phyloP scores from a whole-genome alignment of 2,329 filamentous ascomycete genomes.

The Diaporthe sp. region DNA sequence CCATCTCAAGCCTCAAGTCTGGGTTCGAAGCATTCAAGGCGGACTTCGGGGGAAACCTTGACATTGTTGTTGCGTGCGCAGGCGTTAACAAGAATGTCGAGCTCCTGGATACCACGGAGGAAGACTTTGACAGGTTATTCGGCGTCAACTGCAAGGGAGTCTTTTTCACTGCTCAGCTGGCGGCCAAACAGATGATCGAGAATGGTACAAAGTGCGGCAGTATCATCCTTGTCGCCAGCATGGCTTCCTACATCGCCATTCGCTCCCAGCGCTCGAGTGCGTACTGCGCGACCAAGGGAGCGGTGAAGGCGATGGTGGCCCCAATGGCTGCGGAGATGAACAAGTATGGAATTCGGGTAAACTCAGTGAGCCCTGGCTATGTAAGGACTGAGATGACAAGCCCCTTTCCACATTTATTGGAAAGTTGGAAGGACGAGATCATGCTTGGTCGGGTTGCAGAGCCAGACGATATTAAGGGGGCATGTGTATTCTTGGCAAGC shows the following conservation, averaged over 20 bases:
- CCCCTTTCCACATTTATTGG: constrained; percentile 60
- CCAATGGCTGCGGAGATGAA: constrained; percentile 61
- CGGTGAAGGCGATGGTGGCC: constrained; percentile 60
- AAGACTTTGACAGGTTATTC: constrained; percentile 57
- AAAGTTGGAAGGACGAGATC: constrained; percentile 63
- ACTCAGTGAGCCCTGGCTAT: constrained; percentile 57
- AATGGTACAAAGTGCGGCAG: constrained; percentile 64
- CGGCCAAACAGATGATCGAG: constrained; percentile 64
- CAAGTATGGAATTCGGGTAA: constrained; percentile 56
- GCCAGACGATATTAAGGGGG: constrained; percentile 64
- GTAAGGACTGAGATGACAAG: constrained; percentile 53
- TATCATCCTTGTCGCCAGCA: constrained; percentile 67
- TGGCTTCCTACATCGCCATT: constrained; percentile 65
- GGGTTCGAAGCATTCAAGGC: constrained; percentile 49
- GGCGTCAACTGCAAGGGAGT: constrained; percentile 59
- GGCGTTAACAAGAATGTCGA: constrained; percentile 59
- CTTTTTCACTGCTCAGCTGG: constrained; percentile 62
- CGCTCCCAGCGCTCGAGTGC: constrained; percentile 61
- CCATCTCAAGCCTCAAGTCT: constrained; percentile 46
- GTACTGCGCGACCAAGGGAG: constrained; percentile 63
- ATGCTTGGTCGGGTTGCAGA: constrained; percentile 62
- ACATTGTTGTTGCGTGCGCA: constrained; percentile 60
- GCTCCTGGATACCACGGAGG: constrained; percentile 59
- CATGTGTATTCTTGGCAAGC: constrained; percentile 61
- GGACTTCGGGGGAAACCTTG: constrained; percentile 52